Evolutionary conservation across 192 early-diverging fungal species (phyloP), one percentile per base, ranked within the genome.

Genomic region (Podochytrium sp.): DNA sequence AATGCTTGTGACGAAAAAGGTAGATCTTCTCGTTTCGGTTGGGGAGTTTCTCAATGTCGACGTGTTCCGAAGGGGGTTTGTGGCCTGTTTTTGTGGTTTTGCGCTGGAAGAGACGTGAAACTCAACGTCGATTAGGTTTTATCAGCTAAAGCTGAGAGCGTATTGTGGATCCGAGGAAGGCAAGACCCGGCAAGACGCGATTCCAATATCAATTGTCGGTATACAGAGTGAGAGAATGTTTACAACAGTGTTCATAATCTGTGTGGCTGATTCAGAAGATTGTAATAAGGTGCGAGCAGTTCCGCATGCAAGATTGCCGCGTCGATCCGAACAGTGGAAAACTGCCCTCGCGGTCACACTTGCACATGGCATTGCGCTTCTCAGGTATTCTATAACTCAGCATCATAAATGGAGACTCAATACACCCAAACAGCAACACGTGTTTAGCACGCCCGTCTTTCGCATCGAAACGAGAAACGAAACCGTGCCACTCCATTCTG

Each of bases 21-120:
- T 69, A 6, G 66, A 69, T n/a, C 30, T 56, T 7, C 66, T 69
- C 7, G 50, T 69, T 6, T 51, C 51, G 38, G 29, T 69, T 25
- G 66, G 66, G 1, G 51, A 69, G 7, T 69, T 69, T 35, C 49
- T 69, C 29, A 69, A 69, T 34, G 55, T 69, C n/a, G 66, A 69
- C 29, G 40, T 69, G 10, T 69, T 30, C 35, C 66, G 66, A 30
- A 7, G 66, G 18, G 66, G 66, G 66, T 69, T 35, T 63, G 37
- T 27, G 14, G n/a, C n/a, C n/a, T n/a, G n/a, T n/a, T n/a, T n/a
- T n/a, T n/a, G 59, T 7, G 27, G 38, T 18, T 61, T 20, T 39
- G 20, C 35, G 2, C 38, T 33, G n/a, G n/a, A n/a, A n/a, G n/a
- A n/a, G 20, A 16, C 2, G 2, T 57, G 55, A 57, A 57, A 3